Conservation (phyloP, 1,284 basidiomycete species). For the Lentinula novae-zelandiae region DNA sequence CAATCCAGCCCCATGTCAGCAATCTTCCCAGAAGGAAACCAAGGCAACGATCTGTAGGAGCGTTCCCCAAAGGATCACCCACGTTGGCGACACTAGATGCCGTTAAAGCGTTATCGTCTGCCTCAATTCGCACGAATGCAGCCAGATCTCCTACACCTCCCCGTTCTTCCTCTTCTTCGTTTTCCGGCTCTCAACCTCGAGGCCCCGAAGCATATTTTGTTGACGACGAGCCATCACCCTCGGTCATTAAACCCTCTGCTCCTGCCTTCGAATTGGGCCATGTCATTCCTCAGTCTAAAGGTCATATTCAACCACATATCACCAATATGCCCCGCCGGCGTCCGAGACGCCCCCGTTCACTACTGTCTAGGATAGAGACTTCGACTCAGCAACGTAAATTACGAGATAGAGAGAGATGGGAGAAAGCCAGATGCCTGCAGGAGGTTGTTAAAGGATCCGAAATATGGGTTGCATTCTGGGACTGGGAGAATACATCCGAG, state of each 20-base stretch:
- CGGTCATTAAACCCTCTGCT: neutral
- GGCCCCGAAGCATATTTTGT: neutral
- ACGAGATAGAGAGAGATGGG: neutral
- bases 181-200: neutral
- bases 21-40: conserved; percentile 13
- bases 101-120: neutral
- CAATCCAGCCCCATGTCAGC: conserved; percentile 14
- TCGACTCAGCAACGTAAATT: neutral
- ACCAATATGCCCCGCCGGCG: conserved; percentile 10
- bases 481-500: neutral
- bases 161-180: neutral
- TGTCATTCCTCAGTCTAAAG: conserved; percentile 6
- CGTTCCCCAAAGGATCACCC: neutral
- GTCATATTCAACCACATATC: conserved; percentile 13
- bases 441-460: neutral
- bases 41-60: neutral
- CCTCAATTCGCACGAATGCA: conserved; percentile 1
- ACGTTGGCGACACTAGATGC: neutral
- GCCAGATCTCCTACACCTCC: neutral
- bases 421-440: neutral
- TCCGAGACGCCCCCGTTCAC: neutral
- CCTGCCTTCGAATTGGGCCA: neutral
- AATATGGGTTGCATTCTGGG: conserved; percentile 2
- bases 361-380: neutral
- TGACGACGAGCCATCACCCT: neutral